Evolutionary conservation across 352 stramenopile species (phyloP).

Genomic region (Phytopythium boreale): DNA sequence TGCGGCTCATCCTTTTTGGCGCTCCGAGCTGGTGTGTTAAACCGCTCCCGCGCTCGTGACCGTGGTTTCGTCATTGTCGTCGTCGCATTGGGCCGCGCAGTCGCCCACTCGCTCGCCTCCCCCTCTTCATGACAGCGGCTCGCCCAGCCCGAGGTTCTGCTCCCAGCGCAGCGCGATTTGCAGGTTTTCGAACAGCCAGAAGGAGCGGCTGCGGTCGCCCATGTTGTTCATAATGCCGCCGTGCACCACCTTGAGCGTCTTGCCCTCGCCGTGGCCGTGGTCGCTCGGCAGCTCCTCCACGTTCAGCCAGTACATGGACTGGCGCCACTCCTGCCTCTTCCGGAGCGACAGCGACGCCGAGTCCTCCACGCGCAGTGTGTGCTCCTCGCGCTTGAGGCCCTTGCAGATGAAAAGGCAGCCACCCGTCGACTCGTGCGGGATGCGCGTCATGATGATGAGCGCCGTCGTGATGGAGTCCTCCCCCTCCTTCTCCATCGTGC

Average conservation of each 20-base stretch:
- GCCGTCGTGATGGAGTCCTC: conserved; percentile 57
- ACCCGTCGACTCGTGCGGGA: conserved; percentile 28
- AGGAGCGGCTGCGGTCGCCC: conserved; percentile 48
- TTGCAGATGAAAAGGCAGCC: conserved; percentile 54
- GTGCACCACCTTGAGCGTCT: conserved; percentile 36
- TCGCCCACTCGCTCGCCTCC: background rate
- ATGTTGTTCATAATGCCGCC: conserved; percentile 62
- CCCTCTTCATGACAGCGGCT: conserved; percentile 21
- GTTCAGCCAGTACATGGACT: conserved; percentile 62
- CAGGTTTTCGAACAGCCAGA: conserved; percentile 56
- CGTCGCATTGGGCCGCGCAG: too few relatives aligned
- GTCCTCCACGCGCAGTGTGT: conserved; percentile 45
- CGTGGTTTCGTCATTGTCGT: background rate
- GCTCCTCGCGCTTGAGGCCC: conserved; percentile 42
- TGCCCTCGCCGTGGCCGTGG: conserved; percentile 9
- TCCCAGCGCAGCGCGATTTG: conserved; percentile 52
- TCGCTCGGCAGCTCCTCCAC: conserved; percentile 29
- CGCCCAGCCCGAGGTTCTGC: conserved; percentile 40
- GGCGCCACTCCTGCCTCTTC: conserved; percentile 52
- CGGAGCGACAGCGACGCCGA: conserved; percentile 38
- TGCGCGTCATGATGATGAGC: conserved; percentile 55
- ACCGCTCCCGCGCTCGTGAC: background rate
- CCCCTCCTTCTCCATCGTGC: conserved; percentile 56
- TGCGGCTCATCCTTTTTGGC: background rate
- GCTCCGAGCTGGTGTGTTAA: background rate